phyloP scores from a whole-genome alignment of 2,329 filamentous ascomycete genomes.

The Cladosporium colombiae region DNA sequence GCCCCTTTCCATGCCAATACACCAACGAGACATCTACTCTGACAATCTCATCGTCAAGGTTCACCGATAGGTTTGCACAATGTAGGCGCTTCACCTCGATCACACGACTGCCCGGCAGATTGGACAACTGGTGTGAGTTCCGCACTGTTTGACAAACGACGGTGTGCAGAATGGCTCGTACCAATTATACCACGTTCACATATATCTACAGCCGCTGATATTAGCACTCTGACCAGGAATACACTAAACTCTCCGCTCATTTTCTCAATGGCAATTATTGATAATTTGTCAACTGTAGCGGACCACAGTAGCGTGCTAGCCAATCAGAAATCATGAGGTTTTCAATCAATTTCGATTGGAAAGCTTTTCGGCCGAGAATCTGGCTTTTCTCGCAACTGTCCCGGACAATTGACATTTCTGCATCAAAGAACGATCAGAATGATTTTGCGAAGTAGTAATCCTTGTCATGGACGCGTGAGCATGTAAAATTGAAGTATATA shows the following conservation, averaged over 20 bases:
- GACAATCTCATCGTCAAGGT: not conserved
- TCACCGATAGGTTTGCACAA: not conserved
- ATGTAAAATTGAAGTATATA: not conserved
- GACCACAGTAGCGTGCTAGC: not conserved
- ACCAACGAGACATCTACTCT: too few relatives aligned
- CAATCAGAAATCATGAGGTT: not conserved
- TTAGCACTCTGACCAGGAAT: not conserved
- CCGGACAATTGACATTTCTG: not conserved
- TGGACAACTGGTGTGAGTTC: not conserved
- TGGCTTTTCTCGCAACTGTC: not conserved
- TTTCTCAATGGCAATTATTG: not conserved
- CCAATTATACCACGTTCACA: too few relatives aligned
- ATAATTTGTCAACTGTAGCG: not conserved
- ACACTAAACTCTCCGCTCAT: not conserved
- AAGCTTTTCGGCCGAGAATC: not conserved
- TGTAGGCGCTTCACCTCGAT: not conserved
- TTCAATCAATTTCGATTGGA: not conserved
- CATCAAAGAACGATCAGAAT: not conserved
- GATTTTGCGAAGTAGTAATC: too few relatives aligned
- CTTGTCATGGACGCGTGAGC: too few relatives aligned
- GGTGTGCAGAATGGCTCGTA: not conserved
- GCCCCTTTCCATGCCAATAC: too few relatives aligned
- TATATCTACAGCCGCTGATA: too few relatives aligned
- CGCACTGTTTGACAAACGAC: not conserved
- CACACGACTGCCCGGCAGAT: not conserved